phyloP scores from a whole-genome alignment of 192 early-diverging fungal species.

The Podila horticola region DNA sequence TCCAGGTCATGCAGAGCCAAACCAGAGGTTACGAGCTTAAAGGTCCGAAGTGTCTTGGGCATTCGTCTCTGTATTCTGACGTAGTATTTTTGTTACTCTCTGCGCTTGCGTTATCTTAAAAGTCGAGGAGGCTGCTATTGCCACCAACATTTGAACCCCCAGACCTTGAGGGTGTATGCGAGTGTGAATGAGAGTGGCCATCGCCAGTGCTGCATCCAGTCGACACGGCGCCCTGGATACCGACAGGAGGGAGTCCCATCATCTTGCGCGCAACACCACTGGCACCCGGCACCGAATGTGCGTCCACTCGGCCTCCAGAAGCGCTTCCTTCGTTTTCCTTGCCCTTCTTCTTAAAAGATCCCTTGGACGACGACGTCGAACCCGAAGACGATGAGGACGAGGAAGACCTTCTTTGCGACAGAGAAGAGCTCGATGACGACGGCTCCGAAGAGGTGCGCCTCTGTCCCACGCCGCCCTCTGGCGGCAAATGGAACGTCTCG shows the following conservation, averaged over 20 bases:
- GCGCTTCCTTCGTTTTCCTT: background rate
- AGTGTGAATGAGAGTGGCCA: constrained; percentile 12
- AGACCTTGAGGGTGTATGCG: constrained; percentile 7
- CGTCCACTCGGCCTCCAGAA: constrained; percentile 12
- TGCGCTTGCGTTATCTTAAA: background rate
- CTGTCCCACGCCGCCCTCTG: constrained; percentile 86
- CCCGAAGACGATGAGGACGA: background rate
- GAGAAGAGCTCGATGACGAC: constrained; percentile 14
- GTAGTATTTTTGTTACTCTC: too few species aligned
- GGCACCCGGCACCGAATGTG: constrained; percentile 44
- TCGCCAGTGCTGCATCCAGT: constrained; percentile 34
- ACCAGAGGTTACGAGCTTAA: too few species aligned
- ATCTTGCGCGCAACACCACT: constrained; percentile 48
- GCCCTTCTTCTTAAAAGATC: background rate
- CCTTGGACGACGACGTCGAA: background rate
- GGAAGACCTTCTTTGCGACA: constrained; percentile 28
- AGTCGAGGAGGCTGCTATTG: constrained; percentile 37
- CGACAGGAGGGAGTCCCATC: constrained; percentile 42
- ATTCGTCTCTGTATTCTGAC: too few species aligned
- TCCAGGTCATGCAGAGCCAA: too few species aligned
- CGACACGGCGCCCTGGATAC: constrained; percentile 35
- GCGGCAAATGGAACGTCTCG: constrained; percentile 94
- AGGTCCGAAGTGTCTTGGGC: too few species aligned
- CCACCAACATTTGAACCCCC: background rate
- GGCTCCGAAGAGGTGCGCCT: constrained; percentile 58